These are phyloP conservation scores for Chlamydomonas sp. DNA, from an alignment of 139 green algal genomes.

Conservation along the genomic window DNA sequence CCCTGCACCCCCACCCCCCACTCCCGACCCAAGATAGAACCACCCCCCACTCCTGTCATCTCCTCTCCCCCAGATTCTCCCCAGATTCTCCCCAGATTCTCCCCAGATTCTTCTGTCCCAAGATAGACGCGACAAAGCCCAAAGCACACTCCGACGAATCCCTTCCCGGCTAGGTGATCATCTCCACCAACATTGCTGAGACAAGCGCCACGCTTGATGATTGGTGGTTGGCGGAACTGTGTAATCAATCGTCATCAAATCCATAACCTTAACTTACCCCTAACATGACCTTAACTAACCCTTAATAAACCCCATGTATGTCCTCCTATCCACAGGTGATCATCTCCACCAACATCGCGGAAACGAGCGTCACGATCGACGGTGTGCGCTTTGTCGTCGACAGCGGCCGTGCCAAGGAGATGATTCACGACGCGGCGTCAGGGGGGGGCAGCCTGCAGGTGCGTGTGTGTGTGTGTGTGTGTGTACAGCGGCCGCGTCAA, in stretches of 20 bases:
- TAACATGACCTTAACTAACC: too few relatives aligned
- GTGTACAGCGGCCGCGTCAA: slow-evolving; percentile 4
- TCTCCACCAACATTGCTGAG: slow-evolving; percentile 82
- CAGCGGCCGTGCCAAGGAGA: slow-evolving; percentile 37
- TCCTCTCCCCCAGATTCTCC: too few relatives aligned
- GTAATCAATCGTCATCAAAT: too few relatives aligned
- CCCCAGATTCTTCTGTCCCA: too few relatives aligned
- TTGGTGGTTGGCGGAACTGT: slow-evolving; percentile 28
- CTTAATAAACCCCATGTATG: too few relatives aligned
- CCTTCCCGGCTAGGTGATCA: not conserved
- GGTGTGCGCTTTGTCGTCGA: slow-evolving; percentile 45
- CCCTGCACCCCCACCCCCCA: too few relatives aligned
- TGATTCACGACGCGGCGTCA: slow-evolving; percentile 32
- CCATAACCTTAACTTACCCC: too few relatives aligned
- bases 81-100: too few relatives aligned
- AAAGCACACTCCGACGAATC: not conserved
- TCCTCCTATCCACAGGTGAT: slow-evolving; percentile 41
- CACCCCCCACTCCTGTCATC: too few relatives aligned
- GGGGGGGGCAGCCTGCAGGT: slow-evolving; percentile 33
- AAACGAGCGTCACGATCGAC: slow-evolving; percentile 79
- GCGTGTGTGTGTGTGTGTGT: too few relatives aligned
- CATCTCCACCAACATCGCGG: slow-evolving; percentile 78
- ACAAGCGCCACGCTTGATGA: slow-evolving; percentile 76
- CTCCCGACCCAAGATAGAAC: too few relatives aligned
- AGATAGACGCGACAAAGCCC: too few relatives aligned